Percentiles rank a stretch among this genome's conserved stretches.
These are phyloP conservation scores for Biancaea sappan DNA, from an alignment of 306 rosid genomes.

Conservation along the genomic window DNA sequence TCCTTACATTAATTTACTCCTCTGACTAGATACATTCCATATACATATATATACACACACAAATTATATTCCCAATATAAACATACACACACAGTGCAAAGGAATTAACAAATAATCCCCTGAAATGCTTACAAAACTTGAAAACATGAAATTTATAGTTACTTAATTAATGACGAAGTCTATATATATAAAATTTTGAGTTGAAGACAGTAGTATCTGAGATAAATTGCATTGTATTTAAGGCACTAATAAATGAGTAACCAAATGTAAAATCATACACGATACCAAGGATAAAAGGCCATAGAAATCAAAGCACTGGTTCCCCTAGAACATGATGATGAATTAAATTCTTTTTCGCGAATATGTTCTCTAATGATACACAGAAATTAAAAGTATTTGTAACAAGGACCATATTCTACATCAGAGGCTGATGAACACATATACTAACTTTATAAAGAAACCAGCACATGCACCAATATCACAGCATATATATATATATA, in stretches of 20 bases:
- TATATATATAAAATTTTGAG: not conserved
- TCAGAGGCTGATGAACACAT: not conserved
- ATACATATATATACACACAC: too few relatives aligned
- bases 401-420: constrained; percentile 11
- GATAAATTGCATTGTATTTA: not conserved
- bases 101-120: not conserved
- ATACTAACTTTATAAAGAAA: constrained; percentile 1
- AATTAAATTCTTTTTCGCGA: not conserved
- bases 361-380: constrained; percentile 16
- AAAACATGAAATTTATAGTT: not conserved
- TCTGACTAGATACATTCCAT: too few relatives aligned
- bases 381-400: constrained; percentile 11
- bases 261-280: too few relatives aligned
- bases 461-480: constrained; percentile 11
- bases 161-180: not conserved
- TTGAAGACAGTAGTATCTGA: not conserved
- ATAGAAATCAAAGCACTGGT: not conserved
- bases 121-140: not conserved
- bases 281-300: not conserved
- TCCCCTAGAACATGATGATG: not conserved
- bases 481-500: not conserved
- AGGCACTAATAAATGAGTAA: too few relatives aligned
- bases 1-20: too few relatives aligned
- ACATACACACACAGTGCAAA: not conserved
- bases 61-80: too few relatives aligned